Evolutionary conservation across 306 rosid genomes (phyloP), one percentile per base, ranked within the genome.

Genomic region (Mimosa bimucronata): DNA sequence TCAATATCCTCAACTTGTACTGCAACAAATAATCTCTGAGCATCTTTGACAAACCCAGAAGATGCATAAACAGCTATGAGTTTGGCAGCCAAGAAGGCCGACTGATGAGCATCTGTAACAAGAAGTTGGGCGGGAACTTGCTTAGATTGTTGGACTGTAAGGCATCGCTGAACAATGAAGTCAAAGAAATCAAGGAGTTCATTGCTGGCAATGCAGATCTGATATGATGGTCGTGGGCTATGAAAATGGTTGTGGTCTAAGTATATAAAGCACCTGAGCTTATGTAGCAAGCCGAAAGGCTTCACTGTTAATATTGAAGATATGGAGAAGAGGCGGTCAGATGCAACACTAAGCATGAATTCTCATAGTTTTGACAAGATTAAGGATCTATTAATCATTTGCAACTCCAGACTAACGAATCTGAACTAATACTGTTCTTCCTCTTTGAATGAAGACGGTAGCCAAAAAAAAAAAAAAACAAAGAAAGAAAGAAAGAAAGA

Each of bases 51-150:
- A 28, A 76, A 76, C 44, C 90, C 88, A 21, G 82, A 83, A 76
- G 81, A 81, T 23, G 89, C 62, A 70, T 94, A 94, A 28, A 66
- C 73, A 0, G 90, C 79, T 10, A 94, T 73, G 30, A 94, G 92
- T 21, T 78, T 85, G 76, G 98, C 45, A 7, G 92, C 83, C 82
- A 94, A 72, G 87, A 94, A 94, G 12, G 88, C 75, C 0, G 89
- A 85, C 26, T 44, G 66, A 66, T 45, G 75, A 6, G 82, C 45
- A 9, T 87, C 37, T 9, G 84, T 81, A 69, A 87, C 66, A 68
- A 89, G 13, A 41, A 88, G 74, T 66, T 87, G 91, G 71, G 89
- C n/a, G 70, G 92, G 97, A 34, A 86, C 73, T 79, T 90, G 90
- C 62, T 79, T 89, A 81, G 85, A 72, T 42, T 89, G 94, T 21